Percentiles rank a stretch among this genome's conserved stretches.
These are phyloP conservation scores for Cryptosporidium andersoni DNA, from an alignment of 169 alveolate genomes.

Conservation along the genomic window DNA sequence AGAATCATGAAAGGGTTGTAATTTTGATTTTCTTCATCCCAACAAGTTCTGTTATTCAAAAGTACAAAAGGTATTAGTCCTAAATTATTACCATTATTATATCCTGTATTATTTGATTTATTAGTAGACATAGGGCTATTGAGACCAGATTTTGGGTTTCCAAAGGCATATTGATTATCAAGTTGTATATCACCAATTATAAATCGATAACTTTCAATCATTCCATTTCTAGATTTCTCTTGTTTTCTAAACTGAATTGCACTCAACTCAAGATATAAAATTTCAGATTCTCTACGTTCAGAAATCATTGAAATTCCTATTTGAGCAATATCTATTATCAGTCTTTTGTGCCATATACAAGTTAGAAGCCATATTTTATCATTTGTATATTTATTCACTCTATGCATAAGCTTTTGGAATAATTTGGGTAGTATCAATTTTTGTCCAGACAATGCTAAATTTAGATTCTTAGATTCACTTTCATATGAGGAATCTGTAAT, in stretches of 20 bases:
- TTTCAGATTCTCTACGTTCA: slow-evolving; percentile 51
- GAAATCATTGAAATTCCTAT: slow-evolving; percentile 64
- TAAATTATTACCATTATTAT: neutral
- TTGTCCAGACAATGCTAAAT: neutral
- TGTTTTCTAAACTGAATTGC: slow-evolving; percentile 58
- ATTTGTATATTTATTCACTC: slow-evolving; percentile 23
- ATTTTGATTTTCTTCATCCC: neutral
- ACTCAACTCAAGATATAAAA: slow-evolving; percentile 36
- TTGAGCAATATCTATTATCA: slow-evolving; percentile 49
- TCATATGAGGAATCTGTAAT: neutral
- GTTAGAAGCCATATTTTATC: slow-evolving; percentile 34
- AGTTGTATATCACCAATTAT: slow-evolving; percentile 39
- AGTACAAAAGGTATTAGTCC: slow-evolving; percentile 41
- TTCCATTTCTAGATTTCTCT: slow-evolving; percentile 51
- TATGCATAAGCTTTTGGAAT: slow-evolving; percentile 25
- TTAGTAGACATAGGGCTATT: neutral
- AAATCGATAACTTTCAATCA: slow-evolving; percentile 28
- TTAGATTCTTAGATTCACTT: neutral
- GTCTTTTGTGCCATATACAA: slow-evolving; percentile 40
- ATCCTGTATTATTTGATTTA: neutral
- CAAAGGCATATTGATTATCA: slow-evolving; percentile 47
- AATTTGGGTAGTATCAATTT: neutral
- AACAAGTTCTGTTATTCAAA: slow-evolving; percentile 16
- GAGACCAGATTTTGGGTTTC: slow-evolving; percentile 35
- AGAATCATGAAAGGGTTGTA: slow-evolving; percentile 8